phyloP scores from a whole-genome alignment of 371 early-diverging fungal species.

The Mortierella sp. region DNA sequence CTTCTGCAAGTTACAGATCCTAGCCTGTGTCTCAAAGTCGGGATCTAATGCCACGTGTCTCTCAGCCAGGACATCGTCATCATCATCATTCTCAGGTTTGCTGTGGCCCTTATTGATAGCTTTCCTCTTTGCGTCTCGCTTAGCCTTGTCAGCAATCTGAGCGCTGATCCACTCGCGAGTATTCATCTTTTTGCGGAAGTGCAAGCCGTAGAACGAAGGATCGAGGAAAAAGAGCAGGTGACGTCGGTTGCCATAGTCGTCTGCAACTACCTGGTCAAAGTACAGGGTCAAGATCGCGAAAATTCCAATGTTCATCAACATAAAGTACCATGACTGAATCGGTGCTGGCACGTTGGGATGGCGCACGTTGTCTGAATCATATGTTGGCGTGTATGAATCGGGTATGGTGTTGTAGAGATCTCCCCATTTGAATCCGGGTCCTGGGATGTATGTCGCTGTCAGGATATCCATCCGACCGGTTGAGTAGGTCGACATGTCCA shows the following conservation, averaged over 20 bases:
- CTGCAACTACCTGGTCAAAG: constrained; percentile 75
- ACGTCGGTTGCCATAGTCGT: constrained; percentile 71
- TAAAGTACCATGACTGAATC: constrained; percentile 62
- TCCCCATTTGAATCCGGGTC: constrained; percentile 69
- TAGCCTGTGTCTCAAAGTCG: constrained; percentile 33
- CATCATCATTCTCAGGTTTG: constrained; percentile 47
- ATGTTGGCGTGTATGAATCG: constrained; percentile 56
- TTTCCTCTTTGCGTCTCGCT: constrained; percentile 21
- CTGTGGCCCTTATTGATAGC: constrained; percentile 18
- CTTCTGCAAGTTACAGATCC: constrained; percentile 74
- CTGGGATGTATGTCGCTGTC: constrained; percentile 66
- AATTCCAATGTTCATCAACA: constrained; percentile 67
- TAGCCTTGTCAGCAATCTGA: constrained; percentile 34
- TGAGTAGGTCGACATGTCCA: constrained; percentile 71
- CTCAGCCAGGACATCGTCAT: constrained; percentile 62
- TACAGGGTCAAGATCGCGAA: constrained; percentile 68
- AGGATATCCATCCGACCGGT: constrained; percentile 68
- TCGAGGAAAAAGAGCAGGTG: constrained; percentile 69
- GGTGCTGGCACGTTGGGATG: constrained; percentile 66
- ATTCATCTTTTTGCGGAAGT: constrained; percentile 34
- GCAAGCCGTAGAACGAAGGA: constrained; percentile 71
- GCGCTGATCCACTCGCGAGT: constrained; percentile 37
- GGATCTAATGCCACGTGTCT: constrained; percentile 42
- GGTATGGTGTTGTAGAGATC: constrained; percentile 63
- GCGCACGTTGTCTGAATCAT: constrained; percentile 50